Evolutionary conservation across 2,329 filamentous ascomycete species (phyloP).

Genomic region (Penicillium capsulatum): DNA sequence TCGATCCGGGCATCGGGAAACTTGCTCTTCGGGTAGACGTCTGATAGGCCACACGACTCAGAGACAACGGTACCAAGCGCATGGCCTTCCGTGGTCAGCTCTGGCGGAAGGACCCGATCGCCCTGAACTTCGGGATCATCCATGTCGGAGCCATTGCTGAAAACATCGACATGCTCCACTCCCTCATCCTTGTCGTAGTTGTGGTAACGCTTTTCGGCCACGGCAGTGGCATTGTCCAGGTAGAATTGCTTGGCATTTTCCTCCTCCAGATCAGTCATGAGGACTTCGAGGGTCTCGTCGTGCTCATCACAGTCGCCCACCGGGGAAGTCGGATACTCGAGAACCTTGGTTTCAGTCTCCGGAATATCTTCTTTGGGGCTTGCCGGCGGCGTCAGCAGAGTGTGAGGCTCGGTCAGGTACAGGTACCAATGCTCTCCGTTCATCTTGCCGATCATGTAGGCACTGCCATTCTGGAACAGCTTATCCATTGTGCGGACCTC

Average conservation of each 20-base stretch:
- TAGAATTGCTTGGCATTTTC: constrained; percentile 65
- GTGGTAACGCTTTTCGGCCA: constrained; percentile 77
- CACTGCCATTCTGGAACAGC: constrained; percentile 86
- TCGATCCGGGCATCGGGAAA: constrained; percentile 94
- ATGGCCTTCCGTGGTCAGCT: constrained; percentile 87
- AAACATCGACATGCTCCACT: constrained; percentile 64
- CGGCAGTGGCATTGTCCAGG: constrained; percentile 77
- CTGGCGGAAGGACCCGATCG: constrained; percentile 56
- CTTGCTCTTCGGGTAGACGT: constrained; percentile 78
- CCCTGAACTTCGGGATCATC: constrained; percentile 54
- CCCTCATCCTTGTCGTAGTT: constrained; percentile 60
- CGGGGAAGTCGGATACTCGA: constrained; percentile 48
- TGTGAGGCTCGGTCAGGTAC: constrained; percentile 86
- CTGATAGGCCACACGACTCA: constrained; percentile 79
- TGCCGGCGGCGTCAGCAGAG: constrained; percentile 72
- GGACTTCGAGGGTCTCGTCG: constrained; percentile 56
- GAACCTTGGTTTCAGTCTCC: constrained; percentile 57
- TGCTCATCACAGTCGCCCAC: constrained; percentile 33
- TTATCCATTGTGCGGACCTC: constrained; percentile 91
- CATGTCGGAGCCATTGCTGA: constrained; percentile 66
- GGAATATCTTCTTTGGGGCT: constrained; percentile 55
- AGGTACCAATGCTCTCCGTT: constrained; percentile 99
- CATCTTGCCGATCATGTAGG: constrained; percentile 99
- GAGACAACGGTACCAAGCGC: constrained; percentile 89
- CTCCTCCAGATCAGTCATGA: constrained; percentile 66